Base-by-base conservation (phyloP, 768 basidiomycete genomes). In the Mycena polygramma region DNA sequence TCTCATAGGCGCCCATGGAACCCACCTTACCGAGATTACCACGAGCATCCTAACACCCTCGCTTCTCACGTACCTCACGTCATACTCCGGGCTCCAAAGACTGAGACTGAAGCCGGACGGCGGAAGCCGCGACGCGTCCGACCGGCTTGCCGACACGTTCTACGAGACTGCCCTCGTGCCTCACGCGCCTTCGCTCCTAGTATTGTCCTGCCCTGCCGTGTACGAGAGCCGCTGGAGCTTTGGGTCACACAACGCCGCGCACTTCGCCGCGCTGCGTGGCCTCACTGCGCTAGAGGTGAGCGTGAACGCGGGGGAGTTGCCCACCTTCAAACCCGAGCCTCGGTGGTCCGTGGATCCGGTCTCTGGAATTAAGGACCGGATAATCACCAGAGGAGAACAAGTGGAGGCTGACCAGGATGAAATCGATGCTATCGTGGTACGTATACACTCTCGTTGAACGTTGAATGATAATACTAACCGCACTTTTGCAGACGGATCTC, bases 221-320 rank as follows among this genome's bases (percentile, higher is more conserved):
- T 62, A 62, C 30, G 61, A 62, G 22, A 13, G 49, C 51, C 49
- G 36, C 35, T 52, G 43, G 26, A 48, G 58, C 14, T 60, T 60
- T 20, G 58, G 58, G 19, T 17, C 58, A 13, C 46, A 46, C 24
- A 51, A 39, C 36, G 51, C 52, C 49, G 49, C 30, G 35, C 10
- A 20, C 0, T 7, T 54, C 19, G 35, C 53, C 15, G 15, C 11
- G 19, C 30, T 54, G 35, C 30, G 35, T 8, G 36, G 36, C 30
- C 53, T 54, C 53, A 36, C 7, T 1, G 36, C 6, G 8, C 53
- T 54, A 10, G 41, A 41, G 15, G 15, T 41, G 41, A 41, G 46
- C 46, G 36, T 54, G 10, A 54, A 54, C 17, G 53, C 53, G 15
- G 53, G 53, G 2, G 6, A 30, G 30, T 30, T 30, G 35, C 53